phyloP scores from a whole-genome alignment of 2,329 filamentous ascomycete genomes.

The Reticulascus tulasneorum region DNA sequence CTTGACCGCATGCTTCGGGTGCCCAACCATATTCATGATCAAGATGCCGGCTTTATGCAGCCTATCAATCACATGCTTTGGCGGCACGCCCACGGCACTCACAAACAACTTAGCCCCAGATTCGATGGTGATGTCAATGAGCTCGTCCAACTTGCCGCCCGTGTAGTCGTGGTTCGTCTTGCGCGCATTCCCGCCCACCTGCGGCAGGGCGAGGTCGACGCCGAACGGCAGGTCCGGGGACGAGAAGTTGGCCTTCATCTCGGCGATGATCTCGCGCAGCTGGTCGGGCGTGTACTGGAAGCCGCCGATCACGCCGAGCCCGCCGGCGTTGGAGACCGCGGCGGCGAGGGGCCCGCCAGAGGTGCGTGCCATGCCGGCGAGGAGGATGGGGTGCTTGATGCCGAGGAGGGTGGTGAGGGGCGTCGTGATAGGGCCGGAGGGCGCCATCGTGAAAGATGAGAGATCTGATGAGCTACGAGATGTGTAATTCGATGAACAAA shows the following conservation, averaged over 20 bases:
- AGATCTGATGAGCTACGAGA: neutral
- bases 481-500: neutral
- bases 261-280: conserved; percentile 75
- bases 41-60: conserved; percentile 77
- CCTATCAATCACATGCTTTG: conserved; percentile 64
- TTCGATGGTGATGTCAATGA: conserved; percentile 81
- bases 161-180: conserved; percentile 98
- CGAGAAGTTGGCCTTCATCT: conserved; percentile 72
- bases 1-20: conserved; percentile 86
- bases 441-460: conserved; percentile 29
- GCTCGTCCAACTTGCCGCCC: conserved; percentile 77
- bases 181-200: conserved; percentile 77
- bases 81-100: conserved; percentile 82
- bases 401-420: conserved; percentile 74
- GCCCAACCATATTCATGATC: conserved; percentile 97
- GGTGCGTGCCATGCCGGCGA: conserved; percentile 90
- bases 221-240: conserved; percentile 75
- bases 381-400: conserved; percentile 84
- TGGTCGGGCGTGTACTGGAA: conserved; percentile 70
- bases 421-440: conserved; percentile 60
- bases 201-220: conserved; percentile 85
- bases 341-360: conserved; percentile 76
- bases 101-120: conserved; percentile 85
- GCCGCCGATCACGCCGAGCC: conserved; percentile 71
- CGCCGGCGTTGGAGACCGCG: conserved; percentile 84